Percentiles rank a stretch among this genome's conserved stretches.
Conservation (phyloP, 225 moss, liverwort and hornwort genomes). For the Takakia lepidozioides region DNA sequence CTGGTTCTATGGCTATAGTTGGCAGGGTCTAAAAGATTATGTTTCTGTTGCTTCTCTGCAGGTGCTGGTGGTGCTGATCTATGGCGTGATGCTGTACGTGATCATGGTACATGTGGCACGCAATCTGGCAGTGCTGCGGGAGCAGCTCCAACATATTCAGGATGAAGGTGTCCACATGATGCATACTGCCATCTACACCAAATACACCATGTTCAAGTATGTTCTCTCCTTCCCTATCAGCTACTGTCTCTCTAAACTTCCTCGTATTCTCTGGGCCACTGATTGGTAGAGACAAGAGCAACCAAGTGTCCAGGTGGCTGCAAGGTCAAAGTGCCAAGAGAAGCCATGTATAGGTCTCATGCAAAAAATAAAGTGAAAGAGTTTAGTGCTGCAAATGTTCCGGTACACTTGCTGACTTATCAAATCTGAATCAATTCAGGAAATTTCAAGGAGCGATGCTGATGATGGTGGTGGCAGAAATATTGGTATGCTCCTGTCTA, state of each 20-base stretch:
- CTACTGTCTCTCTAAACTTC: no score
- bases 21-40: no score
- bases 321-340: no score
- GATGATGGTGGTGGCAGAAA: constrained; percentile 69
- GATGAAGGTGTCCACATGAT: constrained; percentile 79
- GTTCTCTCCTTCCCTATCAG: no score
- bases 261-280: no score
- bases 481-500: constrained; percentile 46
- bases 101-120: constrained; percentile 67
- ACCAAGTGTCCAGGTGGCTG: no score
- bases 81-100: constrained; percentile 62
- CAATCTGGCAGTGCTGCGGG: constrained; percentile 56
- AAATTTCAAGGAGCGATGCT: constrained; percentile 79
- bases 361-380: no score
- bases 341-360: no score
- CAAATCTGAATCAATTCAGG: no score
- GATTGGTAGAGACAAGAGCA: no score
- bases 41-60: no score
- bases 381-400: no score
- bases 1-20: constrained; percentile 6
- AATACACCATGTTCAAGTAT: constrained; percentile 82
- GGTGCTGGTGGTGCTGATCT: constrained; percentile 69
- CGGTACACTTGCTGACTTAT: constrained; percentile 1
- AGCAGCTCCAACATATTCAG: constrained; percentile 78
- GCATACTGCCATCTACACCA: constrained; percentile 74